Evolutionary conservation across 169 alveolate genomes (phyloP), one percentile per base, ranked within the genome.

Genomic region (Toxoplasma gondii): DNA sequence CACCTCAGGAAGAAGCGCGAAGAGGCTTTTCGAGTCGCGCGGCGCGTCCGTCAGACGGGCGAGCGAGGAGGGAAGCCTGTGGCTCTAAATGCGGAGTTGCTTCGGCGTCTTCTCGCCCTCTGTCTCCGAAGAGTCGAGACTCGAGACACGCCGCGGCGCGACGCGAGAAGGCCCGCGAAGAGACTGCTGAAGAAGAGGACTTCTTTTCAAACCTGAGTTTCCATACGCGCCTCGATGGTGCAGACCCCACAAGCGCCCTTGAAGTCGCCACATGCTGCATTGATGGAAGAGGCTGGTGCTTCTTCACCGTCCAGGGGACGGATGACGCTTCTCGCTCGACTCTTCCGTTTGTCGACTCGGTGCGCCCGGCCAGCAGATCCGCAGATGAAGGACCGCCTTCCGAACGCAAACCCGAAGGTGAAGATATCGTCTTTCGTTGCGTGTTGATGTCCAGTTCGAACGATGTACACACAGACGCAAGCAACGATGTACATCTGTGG

Each of bases 271-370:
- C 69, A 43, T 93, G 95, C 34, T 93, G 95, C 70, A 84, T 93
- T 16, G 95, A 93, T 70, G 95, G 95, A 19, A 82, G 90, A 49
- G 95, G 95, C 83, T 91, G 90, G 67, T 93, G 95, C 83, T 93
- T 93, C 44, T 93, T 69, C 90, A 86, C 95, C 29, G 16, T 93
- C 36, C 90, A 82, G 64, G 69, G 24, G 12, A 41, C 19, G 41
- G 86, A 78, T 17, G 84, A n/a, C 5, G 44, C 22, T 9, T 34
- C 84, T 38, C 86, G 92, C 87, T 64, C 70, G 34, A 83, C 94
- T 53, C 91, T 39, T 22, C 87, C 69, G 12, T 31, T 34, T 86
- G 64, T 43, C 4, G 45, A 69, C 41, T 4, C 36, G 34, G 81
- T 69, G 34, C 31, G 81, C 58, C 4, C 88, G 10, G 9, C 36